Conservation (phyloP, 2,329 filamentous ascomycete species). For the Fusarium coicis region DNA sequence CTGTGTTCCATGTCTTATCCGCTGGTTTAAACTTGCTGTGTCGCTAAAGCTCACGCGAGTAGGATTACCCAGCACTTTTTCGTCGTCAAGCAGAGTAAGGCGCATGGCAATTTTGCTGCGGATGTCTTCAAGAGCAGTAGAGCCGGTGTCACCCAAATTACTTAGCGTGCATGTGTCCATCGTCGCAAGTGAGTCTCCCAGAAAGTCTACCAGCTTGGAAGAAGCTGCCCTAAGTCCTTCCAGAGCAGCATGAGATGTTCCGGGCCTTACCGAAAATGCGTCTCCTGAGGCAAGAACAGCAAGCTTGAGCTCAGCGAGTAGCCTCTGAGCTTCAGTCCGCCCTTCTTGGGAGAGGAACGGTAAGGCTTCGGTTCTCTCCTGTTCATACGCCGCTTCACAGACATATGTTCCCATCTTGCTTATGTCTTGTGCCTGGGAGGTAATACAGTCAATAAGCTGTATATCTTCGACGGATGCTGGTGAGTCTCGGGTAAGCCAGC, state of each 20-base stretch:
- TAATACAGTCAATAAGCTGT: background rate
- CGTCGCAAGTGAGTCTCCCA: background rate
- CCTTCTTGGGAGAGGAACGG: background rate
- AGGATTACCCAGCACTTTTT: background rate
- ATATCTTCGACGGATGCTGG: background rate
- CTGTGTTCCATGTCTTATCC: background rate
- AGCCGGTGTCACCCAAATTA: background rate
- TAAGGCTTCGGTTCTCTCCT: background rate
- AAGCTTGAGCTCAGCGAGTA: background rate
- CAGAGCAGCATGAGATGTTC: background rate
- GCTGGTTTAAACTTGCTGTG: background rate
- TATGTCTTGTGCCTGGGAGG: background rate
- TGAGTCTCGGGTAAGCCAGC: background rate
- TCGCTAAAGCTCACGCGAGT: background rate
- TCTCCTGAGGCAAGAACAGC: background rate
- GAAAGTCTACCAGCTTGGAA: background rate
- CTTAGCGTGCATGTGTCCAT: background rate
- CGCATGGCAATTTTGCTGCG: background rate
- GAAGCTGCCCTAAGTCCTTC: background rate
- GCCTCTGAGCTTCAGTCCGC: background rate
- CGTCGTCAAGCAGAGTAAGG: background rate
- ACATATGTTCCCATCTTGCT: background rate
- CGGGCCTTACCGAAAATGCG: background rate
- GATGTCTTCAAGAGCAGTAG: background rate
- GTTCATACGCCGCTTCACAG: background rate